A percentile compares a stretch with the other conserved stretches of the same genome.
Evolutionary conservation across 345 rosid species (phyloP).

Genomic region (Hypericum perforatum): DNA sequence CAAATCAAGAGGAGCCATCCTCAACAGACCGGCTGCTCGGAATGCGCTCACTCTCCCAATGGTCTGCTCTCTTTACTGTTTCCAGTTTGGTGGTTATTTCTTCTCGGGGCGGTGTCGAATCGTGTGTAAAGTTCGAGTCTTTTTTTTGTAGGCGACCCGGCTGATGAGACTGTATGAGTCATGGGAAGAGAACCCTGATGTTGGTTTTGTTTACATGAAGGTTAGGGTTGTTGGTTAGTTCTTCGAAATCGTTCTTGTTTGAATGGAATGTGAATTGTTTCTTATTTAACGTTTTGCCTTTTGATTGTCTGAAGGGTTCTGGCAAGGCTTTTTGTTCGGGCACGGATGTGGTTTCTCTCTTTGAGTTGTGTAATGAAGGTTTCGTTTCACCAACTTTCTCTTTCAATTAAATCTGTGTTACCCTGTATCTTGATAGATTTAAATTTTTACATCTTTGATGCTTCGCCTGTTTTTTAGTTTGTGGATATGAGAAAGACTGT

Average conservation of each 20-base stretch:
- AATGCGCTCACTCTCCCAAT: slow-evolving; percentile 64
- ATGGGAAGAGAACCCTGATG: slow-evolving; percentile 91
- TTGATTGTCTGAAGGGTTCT: slow-evolving; percentile 52
- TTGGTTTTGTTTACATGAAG: slow-evolving; percentile 80
- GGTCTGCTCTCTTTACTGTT: slow-evolving; percentile 28
- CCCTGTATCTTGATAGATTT: neutral
- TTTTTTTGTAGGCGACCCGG: slow-evolving; percentile 45
- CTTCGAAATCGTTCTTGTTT: too few relatives aligned
- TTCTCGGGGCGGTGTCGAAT: neutral
- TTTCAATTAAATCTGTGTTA: neutral
- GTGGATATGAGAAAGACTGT: neutral
- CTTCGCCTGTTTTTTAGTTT: slow-evolving; percentile 1
- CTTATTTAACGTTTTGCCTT: slow-evolving; percentile 18
- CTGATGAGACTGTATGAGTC: slow-evolving; percentile 70
- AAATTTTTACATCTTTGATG: neutral
- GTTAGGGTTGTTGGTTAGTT: slow-evolving; percentile 17
- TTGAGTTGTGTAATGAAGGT: slow-evolving; percentile 52
- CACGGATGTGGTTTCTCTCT: slow-evolving; percentile 55
- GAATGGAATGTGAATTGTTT: neutral
- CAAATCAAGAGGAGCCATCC: slow-evolving; percentile 82
- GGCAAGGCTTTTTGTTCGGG: slow-evolving; percentile 87
- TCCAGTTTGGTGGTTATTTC: neutral
- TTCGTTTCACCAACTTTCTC: slow-evolving; percentile 1
- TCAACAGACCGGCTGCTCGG: slow-evolving; percentile 56
- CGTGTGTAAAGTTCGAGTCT: neutral